phyloP scores from a whole-genome alignment of 257 asterid species.

The Anisodus acutangulus region DNA sequence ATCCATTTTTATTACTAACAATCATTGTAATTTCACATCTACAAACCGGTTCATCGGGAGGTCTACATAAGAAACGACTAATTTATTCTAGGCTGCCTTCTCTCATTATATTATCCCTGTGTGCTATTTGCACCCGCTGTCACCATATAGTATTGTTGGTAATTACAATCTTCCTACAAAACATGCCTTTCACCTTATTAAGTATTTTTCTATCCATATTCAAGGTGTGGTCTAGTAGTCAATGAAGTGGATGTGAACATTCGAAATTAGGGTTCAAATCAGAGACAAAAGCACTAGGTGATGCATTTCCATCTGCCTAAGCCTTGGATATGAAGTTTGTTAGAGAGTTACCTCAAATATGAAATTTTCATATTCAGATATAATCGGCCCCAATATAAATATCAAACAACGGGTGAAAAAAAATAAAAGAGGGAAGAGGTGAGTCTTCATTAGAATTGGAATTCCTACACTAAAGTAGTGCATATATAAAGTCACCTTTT shows the following conservation, averaged over 20 bases:
- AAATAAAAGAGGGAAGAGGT: too few relatives aligned
- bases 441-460: too few relatives aligned
- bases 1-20: neutral
- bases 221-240: neutral
- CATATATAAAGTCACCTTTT: too few relatives aligned
- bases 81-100: neutral
- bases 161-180: neutral
- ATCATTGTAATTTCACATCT: neutral
- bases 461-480: too few relatives aligned
- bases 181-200: neutral
- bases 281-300: neutral
- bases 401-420: too few relatives aligned
- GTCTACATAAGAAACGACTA: neutral
- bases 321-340: too few relatives aligned
- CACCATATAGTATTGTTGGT: neutral
- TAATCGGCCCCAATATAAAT: too few relatives aligned
- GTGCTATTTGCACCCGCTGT: neutral
- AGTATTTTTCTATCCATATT: neutral
- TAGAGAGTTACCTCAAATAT: too few relatives aligned
- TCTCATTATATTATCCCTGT: neutral
- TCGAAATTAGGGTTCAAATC: neutral
- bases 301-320: neutral
- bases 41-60: neutral
- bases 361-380: too few relatives aligned
- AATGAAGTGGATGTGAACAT: neutral